phyloP scores from a whole-genome alignment of 148 eudicot species.

The Cornus suecica region DNA sequence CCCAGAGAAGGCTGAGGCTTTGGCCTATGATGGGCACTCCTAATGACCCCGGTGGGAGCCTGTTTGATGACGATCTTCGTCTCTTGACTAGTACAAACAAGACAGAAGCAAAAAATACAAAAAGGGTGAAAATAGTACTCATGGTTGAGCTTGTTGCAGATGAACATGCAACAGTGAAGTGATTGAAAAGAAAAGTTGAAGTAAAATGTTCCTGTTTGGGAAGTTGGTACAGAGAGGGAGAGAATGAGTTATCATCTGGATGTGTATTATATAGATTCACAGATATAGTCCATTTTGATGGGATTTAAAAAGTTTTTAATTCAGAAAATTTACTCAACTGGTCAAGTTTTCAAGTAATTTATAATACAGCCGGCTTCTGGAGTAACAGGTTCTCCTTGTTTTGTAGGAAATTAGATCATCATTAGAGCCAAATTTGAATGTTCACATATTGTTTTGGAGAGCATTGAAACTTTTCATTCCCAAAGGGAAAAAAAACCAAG shows the following conservation, averaged over 20 bases:
- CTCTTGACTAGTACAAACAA: constrained; percentile 14
- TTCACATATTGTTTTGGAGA: no score
- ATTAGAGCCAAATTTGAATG: no score
- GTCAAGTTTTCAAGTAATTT: no score
- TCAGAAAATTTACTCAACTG: no score
- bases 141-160: constrained; percentile 8
- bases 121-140: constrained; percentile 19
- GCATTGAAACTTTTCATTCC: neutral
- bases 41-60: constrained; percentile 41
- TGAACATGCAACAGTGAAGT: neutral
- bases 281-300: no score
- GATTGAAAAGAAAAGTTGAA: neutral
- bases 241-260: no score
- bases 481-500: neutral
- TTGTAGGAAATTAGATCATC: no score
- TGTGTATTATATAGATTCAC: neutral
- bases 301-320: no score
- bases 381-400: no score
- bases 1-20: constrained; percentile 30
- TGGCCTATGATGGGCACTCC: constrained; percentile 48
- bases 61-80: constrained; percentile 14
- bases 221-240: no score
- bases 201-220: neutral
- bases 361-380: no score
- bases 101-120: constrained; percentile 20